Base-by-base conservation (phyloP, 75 land plant species). In the Chamaecyparis obtusa region DNA sequence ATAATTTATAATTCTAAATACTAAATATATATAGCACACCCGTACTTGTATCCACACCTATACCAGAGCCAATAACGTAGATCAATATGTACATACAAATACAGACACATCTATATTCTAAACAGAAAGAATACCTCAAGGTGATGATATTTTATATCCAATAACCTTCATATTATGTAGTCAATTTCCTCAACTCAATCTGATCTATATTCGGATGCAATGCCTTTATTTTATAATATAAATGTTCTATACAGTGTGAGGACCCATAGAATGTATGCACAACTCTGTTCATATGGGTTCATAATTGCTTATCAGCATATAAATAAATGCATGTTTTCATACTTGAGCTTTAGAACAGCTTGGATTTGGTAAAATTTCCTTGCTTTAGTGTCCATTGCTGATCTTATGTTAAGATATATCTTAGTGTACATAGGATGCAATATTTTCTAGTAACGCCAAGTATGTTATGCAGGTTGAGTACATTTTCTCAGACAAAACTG, bases 401-500 rank as follows among this genome's bases (percentile, higher is more conserved):
- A 51, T 56, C 1, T 85, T 36, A 46, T 79, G 60, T 43, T 78
- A 15, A 37, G 4, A 43, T 4, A 86, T n/a, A 72, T 67, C 16
- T 82, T 39, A 41, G 16, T 86, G 49, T 30, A 1, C 21, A 32
- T 69, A 78, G 30, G 15, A 81, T 8, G n/a, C 83, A 46, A 46
- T 81, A 5, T 46, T 44, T 46, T 3, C 33, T 81, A 46, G 16
- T 81, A 81, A 81, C 4, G 46, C 54, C 55, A 77, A n/a, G 48
- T 81, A 55, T 55, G 41, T 83, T 87, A 13, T 51, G 83, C 92
- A 92, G 93, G 89, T 92, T 10, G 93, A 92, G 85, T 92, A 92
- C 71, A 92, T 92, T 75, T 92, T 92, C 84, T 90, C 93, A 78
- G 93, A 92, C 81, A 92, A 92, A 86, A 92, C 93, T 37, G 93